Percentiles rank a stretch among this genome's conserved stretches.
Conservation (phyloP, 2,329 filamentous ascomycete genomes). For the Penicillium sp. region DNA sequence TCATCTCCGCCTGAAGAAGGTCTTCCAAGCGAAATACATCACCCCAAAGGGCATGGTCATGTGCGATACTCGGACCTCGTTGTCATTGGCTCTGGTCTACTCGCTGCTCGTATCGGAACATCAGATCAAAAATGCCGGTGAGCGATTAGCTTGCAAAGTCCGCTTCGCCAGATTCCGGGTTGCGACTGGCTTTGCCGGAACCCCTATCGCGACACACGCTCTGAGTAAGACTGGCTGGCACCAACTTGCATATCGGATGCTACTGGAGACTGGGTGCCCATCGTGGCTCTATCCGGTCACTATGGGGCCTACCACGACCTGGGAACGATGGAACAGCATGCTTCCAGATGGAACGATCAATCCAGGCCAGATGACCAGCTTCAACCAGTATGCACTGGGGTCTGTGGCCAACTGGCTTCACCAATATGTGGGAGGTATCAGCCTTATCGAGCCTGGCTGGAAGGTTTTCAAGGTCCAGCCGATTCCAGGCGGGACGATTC, state of each 20-base stretch:
- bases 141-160: constrained; percentile 5
- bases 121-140: constrained; percentile 13
- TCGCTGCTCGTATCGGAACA: constrained; percentile 21
- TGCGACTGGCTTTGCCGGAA: constrained; percentile 40
- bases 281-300: no score
- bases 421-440: constrained; percentile 26
- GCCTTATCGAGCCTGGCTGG: constrained; percentile 33
- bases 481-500: not conserved
- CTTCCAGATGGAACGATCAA: constrained; percentile 42
- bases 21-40: constrained; percentile 36
- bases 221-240: constrained; percentile 24
- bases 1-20: constrained; percentile 16
- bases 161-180: constrained; percentile 34
- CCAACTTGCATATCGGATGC: constrained; percentile 42
- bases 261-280: constrained; percentile 29
- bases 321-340: constrained; percentile 49
- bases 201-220: constrained; percentile 29
- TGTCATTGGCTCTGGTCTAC: constrained; percentile 27
- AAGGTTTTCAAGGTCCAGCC: constrained; percentile 9
- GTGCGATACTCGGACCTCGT: constrained; percentile 36
- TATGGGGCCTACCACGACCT: constrained; percentile 44
- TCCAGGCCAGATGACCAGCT: constrained; percentile 45
- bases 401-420: constrained; percentile 38
- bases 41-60: constrained; percentile 29
- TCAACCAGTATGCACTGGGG: constrained; percentile 48